phyloP scores from a whole-genome alignment of 768 basidiomycete genomes.

The Kwoniella sp. region DNA sequence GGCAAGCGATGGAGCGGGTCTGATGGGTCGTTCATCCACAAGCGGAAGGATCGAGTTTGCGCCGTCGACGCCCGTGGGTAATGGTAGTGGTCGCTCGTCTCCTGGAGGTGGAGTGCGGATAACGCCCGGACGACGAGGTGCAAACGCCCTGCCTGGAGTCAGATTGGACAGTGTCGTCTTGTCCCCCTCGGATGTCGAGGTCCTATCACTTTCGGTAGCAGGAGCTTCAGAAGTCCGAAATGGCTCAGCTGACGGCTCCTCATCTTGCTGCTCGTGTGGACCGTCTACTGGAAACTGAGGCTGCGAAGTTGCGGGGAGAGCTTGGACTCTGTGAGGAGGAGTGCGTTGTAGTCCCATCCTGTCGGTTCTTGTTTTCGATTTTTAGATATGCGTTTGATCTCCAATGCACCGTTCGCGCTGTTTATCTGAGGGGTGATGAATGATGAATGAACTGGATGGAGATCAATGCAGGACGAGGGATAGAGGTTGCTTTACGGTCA shows the following conservation, averaged over 20 bases:
- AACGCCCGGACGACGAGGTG: conserved; percentile 31
- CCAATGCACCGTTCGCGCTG: no score
- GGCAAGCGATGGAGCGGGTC: conserved; percentile 22
- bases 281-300: conserved; percentile 1
- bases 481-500: no score
- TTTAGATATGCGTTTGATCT: no score
- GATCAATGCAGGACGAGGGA: no score
- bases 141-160: conserved; percentile 30
- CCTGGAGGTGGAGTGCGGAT: conserved; percentile 32
- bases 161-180: conserved; percentile 13
- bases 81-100: background rate
- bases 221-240: no score
- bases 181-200: background rate
- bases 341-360: conserved; percentile 41
- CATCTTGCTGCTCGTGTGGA: background rate
- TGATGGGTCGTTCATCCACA: conserved; percentile 20
- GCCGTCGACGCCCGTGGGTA: background rate
- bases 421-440: no score
- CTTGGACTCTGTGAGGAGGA: conserved; percentile 26
- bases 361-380: background rate
- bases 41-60: background rate
- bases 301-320: conserved; percentile 6
- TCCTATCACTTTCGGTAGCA: background rate
- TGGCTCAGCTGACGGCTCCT: background rate
- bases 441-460: no score